Evolutionary conservation across 2,329 filamentous ascomycete species (phyloP), one percentile per base, ranked within the genome.

Genomic region (Ophiostoma quercus): DNA sequence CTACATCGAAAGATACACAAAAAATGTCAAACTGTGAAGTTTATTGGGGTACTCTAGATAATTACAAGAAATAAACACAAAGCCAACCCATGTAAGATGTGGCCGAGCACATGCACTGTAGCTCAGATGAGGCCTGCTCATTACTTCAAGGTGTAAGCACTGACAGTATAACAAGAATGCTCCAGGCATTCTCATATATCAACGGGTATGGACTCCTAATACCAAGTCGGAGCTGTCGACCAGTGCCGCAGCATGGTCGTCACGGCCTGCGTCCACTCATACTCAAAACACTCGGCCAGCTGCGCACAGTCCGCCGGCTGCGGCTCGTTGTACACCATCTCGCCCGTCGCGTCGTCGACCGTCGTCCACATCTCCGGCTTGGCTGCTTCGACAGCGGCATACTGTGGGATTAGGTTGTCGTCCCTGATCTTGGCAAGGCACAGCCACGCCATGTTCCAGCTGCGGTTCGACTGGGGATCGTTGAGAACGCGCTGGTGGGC

Each of bases 391-490:
- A 81, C 77, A 43, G 82, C 81, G 0, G 90, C 88, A 75, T 89
- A 90, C 51, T 82, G 81, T 0, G 84, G 77, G 25, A 92, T 83
- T 66, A 92, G 80, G 69, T 19, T 51, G 84, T 83, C 87, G 70
- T 87, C 84, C 29, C 83, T 81, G 67, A 92, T 87, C 77, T 91
- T 91, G 60, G 80, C 80, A 11, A 92, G 79, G 41, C 90, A 87
- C 65, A 92, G 79, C 90, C 90, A 92, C 60, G 88, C 90, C 74
- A 90, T 82, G 76, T 92, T 93, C 90, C 90, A 92, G 76, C 89
- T 92, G 32, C 87, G 84, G 74, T 87, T 88, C 73, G 87, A 90
- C 22, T 83, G 80, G 0, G 88, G 88, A 72, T 92, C 90, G 37
- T 79, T 81, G 69, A 84, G 82, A 2, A 92, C 90, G 29, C 88